Percentiles rank a stretch among this genome's conserved stretches.
phyloP scores from a whole-genome alignment of 306 rosid species.

The Trifolium fragiferum region DNA sequence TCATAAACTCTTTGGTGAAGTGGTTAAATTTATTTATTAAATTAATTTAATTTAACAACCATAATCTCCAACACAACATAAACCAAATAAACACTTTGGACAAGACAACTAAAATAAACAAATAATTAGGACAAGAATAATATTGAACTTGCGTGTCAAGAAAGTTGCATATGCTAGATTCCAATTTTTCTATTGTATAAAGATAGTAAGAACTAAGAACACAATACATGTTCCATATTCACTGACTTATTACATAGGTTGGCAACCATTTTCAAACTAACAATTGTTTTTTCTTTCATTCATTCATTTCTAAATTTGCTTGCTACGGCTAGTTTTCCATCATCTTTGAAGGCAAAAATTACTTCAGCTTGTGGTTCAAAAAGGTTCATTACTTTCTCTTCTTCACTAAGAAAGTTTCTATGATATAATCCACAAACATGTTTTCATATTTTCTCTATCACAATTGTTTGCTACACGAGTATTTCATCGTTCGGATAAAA shows the following conservation, averaged over 20 bases:
- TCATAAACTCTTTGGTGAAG: too few species aligned
- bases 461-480: too few species aligned
- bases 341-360: constrained; percentile 3
- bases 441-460: not conserved
- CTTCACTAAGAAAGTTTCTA: not conserved
- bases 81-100: not conserved
- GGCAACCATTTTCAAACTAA: not conserved
- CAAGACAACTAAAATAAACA: not conserved
- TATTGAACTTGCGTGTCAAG: constrained; percentile 9
- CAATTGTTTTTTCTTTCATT: constrained; percentile 18
- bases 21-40: too few species aligned
- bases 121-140: not conserved
- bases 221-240: constrained; percentile 2
- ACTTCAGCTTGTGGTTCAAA: constrained; percentile 24
- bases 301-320: constrained; percentile 25
- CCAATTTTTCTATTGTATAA: constrained; percentile 10
- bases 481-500: too few species aligned
- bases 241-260: not conserved
- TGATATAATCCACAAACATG: too few species aligned
- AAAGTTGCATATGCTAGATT: not conserved
- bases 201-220: not conserved
- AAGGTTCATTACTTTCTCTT: constrained; percentile 32
- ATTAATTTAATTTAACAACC: too few species aligned
- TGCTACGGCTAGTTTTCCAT: constrained; percentile 24
- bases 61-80: too few species aligned